These are phyloP conservation scores for Zasmidium citrigriseum DNA, from an alignment of 2,329 filamentous ascomycete genomes.

Conservation along the genomic window DNA sequence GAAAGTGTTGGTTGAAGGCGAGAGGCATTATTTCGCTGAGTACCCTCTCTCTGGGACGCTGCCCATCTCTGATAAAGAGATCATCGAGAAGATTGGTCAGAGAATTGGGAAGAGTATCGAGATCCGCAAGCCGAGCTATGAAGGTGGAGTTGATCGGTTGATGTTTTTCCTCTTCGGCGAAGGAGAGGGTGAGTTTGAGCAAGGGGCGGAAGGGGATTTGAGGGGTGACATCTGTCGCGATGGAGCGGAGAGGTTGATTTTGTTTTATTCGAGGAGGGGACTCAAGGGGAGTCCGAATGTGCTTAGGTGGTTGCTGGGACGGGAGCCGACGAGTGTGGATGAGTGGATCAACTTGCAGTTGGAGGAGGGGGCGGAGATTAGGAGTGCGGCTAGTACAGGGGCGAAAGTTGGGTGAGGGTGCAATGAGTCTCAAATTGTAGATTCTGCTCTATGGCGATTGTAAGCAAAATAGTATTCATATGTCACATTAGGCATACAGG, in stretches of 20 bases:
- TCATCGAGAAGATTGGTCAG: conserved; percentile 20
- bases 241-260: conserved; percentile 17
- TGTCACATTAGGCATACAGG: not conserved
- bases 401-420: too few relatives aligned
- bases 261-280: conserved; percentile 22
- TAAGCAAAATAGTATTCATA: not conserved
- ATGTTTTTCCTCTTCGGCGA: conserved; percentile 11
- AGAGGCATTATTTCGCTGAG: conserved; percentile 32
- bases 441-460: not conserved
- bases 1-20: conserved; percentile 27
- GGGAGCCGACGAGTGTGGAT: conserved; percentile 12
- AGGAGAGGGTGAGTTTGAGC: not conserved
- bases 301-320: conserved; percentile 19
- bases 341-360: conserved; percentile 17
- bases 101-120: conserved; percentile 29
- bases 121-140: conserved; percentile 19
- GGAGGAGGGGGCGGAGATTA: conserved; percentile 5
- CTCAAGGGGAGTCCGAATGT: conserved; percentile 19
- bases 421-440: too few relatives aligned
- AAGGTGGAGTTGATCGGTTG: conserved; percentile 21
- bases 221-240: conserved; percentile 15
- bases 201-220: conserved; percentile 12
- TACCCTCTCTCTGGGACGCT: conserved; percentile 31
- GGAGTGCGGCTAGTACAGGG: conserved; percentile 1
- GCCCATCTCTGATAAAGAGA: conserved; percentile 21